Evolutionary conservation across 768 basidiomycete species (phyloP).

Genomic region (Boletus sp.): DNA sequence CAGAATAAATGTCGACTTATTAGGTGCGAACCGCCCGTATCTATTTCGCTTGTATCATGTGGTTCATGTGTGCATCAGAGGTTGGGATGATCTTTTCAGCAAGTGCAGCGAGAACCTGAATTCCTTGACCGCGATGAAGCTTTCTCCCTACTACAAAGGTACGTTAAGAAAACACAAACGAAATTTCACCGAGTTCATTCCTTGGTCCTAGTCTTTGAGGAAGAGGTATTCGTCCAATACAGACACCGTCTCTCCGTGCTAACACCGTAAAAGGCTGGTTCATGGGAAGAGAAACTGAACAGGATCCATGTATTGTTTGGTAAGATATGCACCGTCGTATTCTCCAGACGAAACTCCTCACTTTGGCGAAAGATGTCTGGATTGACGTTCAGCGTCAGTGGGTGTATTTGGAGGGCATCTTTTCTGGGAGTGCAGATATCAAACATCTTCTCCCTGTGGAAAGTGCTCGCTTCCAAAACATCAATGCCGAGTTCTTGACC

Average conservation of each 20-base stretch:
- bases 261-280: conserved; percentile 53
- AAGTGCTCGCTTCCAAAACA: conserved; percentile 96
- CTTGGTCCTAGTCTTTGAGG: conserved; percentile 67
- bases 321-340: conserved; percentile 30
- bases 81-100: conserved; percentile 95
- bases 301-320: conserved; percentile 95
- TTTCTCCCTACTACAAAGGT: conserved; percentile 99
- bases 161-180: conserved; percentile 1
- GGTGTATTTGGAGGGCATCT: conserved; percentile 99
- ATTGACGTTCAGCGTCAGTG: conserved; percentile 99
- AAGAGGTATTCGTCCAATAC: conserved; percentile 53
- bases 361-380: conserved; percentile 74
- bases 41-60: background rate
- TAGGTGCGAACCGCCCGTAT: conserved; percentile 41
- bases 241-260: background rate
- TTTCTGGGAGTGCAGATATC: conserved; percentile 99
- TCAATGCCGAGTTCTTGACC: conserved; percentile 95
- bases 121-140: conserved; percentile 93
- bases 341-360: background rate
- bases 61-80: conserved; percentile 44
- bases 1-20: conserved; percentile 98
- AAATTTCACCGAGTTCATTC: conserved; percentile 1
- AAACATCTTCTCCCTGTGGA: conserved; percentile 98
- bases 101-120: conserved; percentile 98
- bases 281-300: conserved; percentile 97